phyloP scores from a whole-genome alignment of 805 yeast genomes.

The Saccharomycopsis babjevae region DNA sequence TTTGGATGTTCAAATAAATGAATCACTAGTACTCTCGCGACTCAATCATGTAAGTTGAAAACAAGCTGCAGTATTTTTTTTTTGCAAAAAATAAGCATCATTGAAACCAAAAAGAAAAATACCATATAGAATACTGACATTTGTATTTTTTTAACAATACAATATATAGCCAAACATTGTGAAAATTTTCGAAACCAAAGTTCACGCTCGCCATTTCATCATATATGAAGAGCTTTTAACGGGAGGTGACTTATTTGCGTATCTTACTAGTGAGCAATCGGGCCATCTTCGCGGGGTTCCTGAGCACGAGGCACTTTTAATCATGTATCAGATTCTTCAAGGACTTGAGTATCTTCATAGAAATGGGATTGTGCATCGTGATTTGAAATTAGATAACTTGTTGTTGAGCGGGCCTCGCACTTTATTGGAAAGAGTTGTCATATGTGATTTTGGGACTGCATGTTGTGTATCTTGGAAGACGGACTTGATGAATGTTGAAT shows the following conservation, averaged over 20 bases:
- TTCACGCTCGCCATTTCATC: slow-evolving; percentile 26
- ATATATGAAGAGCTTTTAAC: slow-evolving; percentile 28
- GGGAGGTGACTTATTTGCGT: slow-evolving; percentile 54
- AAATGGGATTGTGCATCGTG: slow-evolving; percentile 52
- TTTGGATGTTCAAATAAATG: slow-evolving; percentile 27
- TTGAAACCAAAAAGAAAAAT: neutral
- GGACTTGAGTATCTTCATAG: slow-evolving; percentile 49
- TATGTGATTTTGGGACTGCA: slow-evolving; percentile 65
- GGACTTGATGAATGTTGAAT: slow-evolving; percentile 11
- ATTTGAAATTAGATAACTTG: slow-evolving; percentile 57
- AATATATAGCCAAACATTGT: slow-evolving; percentile 37
- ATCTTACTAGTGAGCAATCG: slow-evolving; percentile 33
- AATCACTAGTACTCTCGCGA: slow-evolving; percentile 32
- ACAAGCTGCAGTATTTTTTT: neutral
- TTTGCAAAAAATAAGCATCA: neutral
- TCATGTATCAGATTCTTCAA: slow-evolving; percentile 44
- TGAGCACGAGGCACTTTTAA: slow-evolving; percentile 45
- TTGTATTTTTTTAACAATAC: neutral
- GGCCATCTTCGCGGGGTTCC: slow-evolving; percentile 30
- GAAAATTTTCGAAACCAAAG: slow-evolving; percentile 30
- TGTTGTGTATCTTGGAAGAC: slow-evolving; percentile 21
- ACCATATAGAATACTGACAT: neutral
- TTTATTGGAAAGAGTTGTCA: slow-evolving; percentile 40
- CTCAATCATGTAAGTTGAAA: slow-evolving; percentile 31
- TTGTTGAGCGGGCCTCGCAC: slow-evolving; percentile 39